Conservation (phyloP, 805 yeast species). For the Yarrowia phangngaensis region DNA sequence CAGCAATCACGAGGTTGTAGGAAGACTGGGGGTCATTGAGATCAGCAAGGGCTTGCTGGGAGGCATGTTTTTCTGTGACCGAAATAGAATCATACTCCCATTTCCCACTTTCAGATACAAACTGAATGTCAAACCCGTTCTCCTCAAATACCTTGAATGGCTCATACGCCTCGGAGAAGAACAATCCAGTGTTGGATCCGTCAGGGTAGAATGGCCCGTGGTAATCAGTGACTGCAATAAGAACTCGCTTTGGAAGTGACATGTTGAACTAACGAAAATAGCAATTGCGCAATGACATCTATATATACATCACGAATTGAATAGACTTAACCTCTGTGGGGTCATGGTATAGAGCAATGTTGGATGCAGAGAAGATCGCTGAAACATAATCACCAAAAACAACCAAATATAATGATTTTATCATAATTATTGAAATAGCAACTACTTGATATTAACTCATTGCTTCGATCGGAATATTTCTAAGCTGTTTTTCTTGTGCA, state of each 20-base stretch:
- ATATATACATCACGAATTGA: too few relatives aligned
- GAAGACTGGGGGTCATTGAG: slow-evolving; percentile 43
- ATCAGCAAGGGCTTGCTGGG: slow-evolving; percentile 45
- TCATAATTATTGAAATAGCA: too few relatives aligned
- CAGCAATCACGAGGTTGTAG: slow-evolving; percentile 42
- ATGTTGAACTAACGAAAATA: too few relatives aligned
- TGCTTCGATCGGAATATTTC: too few relatives aligned
- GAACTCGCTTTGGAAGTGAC: slow-evolving; percentile 27
- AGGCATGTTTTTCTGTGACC: slow-evolving; percentile 41
- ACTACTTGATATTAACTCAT: too few relatives aligned
- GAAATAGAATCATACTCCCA: slow-evolving; percentile 61
- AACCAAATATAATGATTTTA: too few relatives aligned
- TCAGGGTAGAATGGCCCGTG: slow-evolving; percentile 49
- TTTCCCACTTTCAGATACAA: slow-evolving; percentile 57
- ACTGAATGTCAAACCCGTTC: slow-evolving; percentile 51
- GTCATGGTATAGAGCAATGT: too few relatives aligned
- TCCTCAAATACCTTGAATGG: slow-evolving; percentile 50
- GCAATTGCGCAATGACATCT: too few relatives aligned
- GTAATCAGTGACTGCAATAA: slow-evolving; percentile 31
- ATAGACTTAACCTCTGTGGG: too few relatives aligned
- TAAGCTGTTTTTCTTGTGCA: too few relatives aligned
- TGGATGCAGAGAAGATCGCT: too few relatives aligned
- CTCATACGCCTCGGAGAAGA: slow-evolving; percentile 55
- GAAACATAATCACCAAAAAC: too few relatives aligned
- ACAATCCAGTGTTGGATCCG: slow-evolving; percentile 60